A percentile compares a stretch with the other conserved stretches of the same genome.
These are phyloP conservation scores for Phalaenopsis aphrodite DNA, from an alignment of 106 monocot species.

Conservation along the genomic window DNA sequence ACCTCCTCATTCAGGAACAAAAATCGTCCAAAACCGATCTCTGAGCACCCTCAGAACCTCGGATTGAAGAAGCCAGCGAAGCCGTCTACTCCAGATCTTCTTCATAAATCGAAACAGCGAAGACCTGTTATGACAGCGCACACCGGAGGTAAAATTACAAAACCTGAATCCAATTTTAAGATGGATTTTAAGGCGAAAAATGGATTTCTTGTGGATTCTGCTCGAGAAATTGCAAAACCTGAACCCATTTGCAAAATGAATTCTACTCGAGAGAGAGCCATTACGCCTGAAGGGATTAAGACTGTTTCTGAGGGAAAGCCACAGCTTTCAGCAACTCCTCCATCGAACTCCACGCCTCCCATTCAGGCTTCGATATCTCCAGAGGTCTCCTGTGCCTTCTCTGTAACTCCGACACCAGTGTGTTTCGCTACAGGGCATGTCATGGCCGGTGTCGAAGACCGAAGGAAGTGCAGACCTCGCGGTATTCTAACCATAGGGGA, in stretches of 20 bases:
- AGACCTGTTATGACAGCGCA: constrained; percentile 13
- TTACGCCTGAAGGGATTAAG: constrained; percentile 5
- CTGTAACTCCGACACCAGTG: constrained; percentile 39
- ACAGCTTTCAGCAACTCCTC: constrained; percentile 23
- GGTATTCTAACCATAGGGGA: constrained; percentile 60
- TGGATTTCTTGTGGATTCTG: constrained; percentile 8
- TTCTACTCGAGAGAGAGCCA: constrained; percentile 21
- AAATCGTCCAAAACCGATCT: not conserved
- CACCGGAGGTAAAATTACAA: constrained; percentile 1
- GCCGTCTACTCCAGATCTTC: constrained; percentile 15
- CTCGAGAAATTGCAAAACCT: constrained; percentile 10
- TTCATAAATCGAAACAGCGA: constrained; percentile 11
- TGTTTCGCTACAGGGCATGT: constrained; percentile 91
- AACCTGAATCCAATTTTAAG: not conserved
- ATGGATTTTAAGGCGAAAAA: constrained; percentile 6
- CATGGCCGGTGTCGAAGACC: constrained; percentile 60
- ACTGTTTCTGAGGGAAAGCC: constrained; percentile 14
- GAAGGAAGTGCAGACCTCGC: constrained; percentile 77
- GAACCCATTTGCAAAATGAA: no score
- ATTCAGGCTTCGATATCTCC: constrained; percentile 83
- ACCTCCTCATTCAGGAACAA: not conserved
- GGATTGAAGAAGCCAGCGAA: constrained; percentile 5
- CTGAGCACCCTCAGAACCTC: constrained; percentile 10
- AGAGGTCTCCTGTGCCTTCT: constrained; percentile 39
- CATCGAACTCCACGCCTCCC: constrained; percentile 59